Evolutionary conservation across 2,329 filamentous ascomycete genomes (phyloP).

Genomic region (Epichloe sylvatica): DNA sequence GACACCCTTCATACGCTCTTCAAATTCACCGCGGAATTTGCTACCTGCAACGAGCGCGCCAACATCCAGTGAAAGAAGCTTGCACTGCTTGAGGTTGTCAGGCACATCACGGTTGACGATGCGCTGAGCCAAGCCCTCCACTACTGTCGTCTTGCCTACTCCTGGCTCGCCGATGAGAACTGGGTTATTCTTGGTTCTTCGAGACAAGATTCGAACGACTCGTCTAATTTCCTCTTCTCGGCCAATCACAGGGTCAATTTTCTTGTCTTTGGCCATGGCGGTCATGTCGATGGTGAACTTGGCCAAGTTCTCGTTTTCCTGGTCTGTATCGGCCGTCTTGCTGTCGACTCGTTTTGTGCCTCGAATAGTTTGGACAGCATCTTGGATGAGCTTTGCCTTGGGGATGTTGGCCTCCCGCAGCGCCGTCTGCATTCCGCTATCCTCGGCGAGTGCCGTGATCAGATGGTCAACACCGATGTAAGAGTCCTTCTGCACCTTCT

Average conservation of each 20-base stretch:
- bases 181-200: conserved; percentile 96
- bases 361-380: conserved; percentile 80
- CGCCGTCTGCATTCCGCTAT: conserved; percentile 55
- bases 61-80: conserved; percentile 86
- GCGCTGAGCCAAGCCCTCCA: conserved; percentile 86
- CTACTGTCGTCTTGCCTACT: conserved; percentile 96
- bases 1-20: conserved; percentile 98
- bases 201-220: conserved; percentile 79
- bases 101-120: conserved; percentile 96
- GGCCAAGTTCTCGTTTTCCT: conserved; percentile 87
- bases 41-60: conserved; percentile 90
- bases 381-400: conserved; percentile 78
- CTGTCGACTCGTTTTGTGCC: conserved; percentile 90
- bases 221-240: conserved; percentile 90
- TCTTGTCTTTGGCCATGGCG: conserved; percentile 85
- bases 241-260: conserved; percentile 94
- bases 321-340: conserved; percentile 85
- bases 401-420: conserved; percentile 82
- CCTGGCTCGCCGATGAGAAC: conserved; percentile 95
- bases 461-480: conserved; percentile 92
- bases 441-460: conserved; percentile 73
- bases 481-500: conserved; percentile 94
- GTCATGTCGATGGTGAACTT: conserved; percentile 99
- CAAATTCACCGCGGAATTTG: conserved; percentile 97
- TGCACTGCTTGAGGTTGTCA: conserved; percentile 87